phyloP scores from a whole-genome alignment of 371 early-diverging fungal genomes.

The Synchytrium microbalum region DNA sequence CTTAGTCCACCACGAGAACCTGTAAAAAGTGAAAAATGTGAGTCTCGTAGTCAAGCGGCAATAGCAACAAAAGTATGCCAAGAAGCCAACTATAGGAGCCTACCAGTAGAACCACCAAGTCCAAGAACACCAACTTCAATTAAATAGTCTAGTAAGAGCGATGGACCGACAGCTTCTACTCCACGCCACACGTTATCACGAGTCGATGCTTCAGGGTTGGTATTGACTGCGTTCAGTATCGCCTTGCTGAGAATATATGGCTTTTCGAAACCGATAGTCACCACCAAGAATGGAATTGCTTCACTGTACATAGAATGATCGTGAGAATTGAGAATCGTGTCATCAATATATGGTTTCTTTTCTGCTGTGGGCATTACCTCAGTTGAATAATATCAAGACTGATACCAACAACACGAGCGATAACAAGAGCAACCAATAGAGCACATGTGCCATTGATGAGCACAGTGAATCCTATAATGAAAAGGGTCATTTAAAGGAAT shows the following conservation, averaged over 20 bases:
- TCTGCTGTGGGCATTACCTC: constrained; percentile 10
- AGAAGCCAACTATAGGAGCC: neutral
- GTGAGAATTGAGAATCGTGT: neutral
- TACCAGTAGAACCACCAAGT: constrained; percentile 61
- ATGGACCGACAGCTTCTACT: constrained; percentile 55
- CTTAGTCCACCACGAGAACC: constrained; percentile 45
- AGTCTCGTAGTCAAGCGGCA: constrained; percentile 49
- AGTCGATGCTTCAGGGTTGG: constrained; percentile 10
- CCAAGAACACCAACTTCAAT: constrained; percentile 75
- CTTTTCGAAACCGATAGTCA: constrained; percentile 89
- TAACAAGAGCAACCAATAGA: constrained; percentile 50
- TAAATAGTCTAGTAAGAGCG: constrained; percentile 67
- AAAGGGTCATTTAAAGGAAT: constrained; percentile 10
- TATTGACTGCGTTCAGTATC: constrained; percentile 48
- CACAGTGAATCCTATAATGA: constrained; percentile 37
- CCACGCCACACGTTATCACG: constrained; percentile 48
- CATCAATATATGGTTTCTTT: neutral
- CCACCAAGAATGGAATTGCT: constrained; percentile 85
- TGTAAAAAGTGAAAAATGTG: neutral
- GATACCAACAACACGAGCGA: constrained; percentile 16
- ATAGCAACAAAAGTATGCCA: neutral
- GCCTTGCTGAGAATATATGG: constrained; percentile 74
- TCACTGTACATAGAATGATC: constrained; percentile 39
- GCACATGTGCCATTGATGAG: constrained; percentile 65
- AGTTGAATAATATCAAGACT: constrained; percentile 23